Percentiles rank a stretch among this genome's conserved stretches.
phyloP scores from a whole-genome alignment of 441 rosid genomes.

The Hura crepitans region DNA sequence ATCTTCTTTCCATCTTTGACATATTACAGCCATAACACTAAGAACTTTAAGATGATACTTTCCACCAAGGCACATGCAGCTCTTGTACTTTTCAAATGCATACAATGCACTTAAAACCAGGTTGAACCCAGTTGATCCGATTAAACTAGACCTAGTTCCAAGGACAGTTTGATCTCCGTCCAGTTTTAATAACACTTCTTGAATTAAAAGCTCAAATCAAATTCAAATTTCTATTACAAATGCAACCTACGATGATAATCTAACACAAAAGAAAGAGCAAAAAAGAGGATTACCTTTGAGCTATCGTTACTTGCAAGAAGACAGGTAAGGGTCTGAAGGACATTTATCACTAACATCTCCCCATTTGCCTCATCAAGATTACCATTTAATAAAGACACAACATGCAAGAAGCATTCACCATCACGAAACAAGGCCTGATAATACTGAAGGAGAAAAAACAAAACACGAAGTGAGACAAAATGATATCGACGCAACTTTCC shows the following conservation, averaged over 20 bases:
- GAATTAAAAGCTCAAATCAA: neutral
- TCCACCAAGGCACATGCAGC: too few relatives aligned
- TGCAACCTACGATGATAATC: slow-evolving; percentile 3
- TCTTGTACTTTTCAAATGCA: too few relatives aligned
- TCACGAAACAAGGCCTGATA: slow-evolving; percentile 89
- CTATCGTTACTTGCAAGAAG: slow-evolving; percentile 80
- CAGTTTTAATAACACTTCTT: too few relatives aligned
- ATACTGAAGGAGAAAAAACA: slow-evolving; percentile 48
- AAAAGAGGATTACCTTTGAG: slow-evolving; percentile 64
- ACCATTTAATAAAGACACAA: slow-evolving; percentile 90
- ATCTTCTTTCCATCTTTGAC: too few relatives aligned
- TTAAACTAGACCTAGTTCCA: too few relatives aligned
- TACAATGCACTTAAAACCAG: too few relatives aligned
- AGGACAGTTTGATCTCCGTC: too few relatives aligned
- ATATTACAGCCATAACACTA: too few relatives aligned
- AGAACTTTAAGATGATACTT: too few relatives aligned
- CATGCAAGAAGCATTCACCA: slow-evolving; percentile 94
- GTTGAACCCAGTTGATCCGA: too few relatives aligned
- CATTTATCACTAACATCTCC: slow-evolving; percentile 84
- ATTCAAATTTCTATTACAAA: neutral
- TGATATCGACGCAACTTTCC: slow-evolving; percentile 15
- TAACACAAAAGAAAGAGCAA: slow-evolving; percentile 8
- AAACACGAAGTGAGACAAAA: slow-evolving; percentile 29
- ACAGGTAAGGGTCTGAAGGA: slow-evolving; percentile 79
- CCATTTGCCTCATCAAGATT: slow-evolving; percentile 72